Conservation (phyloP, 2,329 filamentous ascomycete genomes). For the Ophiostoma sp. region DNA sequence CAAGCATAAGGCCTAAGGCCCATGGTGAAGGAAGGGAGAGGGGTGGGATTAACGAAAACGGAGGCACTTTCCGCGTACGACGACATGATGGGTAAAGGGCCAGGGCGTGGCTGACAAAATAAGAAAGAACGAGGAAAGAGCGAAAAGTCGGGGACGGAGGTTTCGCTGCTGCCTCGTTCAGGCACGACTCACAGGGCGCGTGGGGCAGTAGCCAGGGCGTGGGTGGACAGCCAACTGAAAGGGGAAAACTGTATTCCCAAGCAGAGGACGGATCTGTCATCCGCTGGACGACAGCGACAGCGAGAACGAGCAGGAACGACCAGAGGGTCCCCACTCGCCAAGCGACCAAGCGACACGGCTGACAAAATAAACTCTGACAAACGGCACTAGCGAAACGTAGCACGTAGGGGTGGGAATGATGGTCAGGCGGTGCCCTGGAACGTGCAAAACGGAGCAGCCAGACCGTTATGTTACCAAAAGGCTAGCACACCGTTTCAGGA, state of each 20-base stretch:
- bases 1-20: slow-evolving; percentile 22
- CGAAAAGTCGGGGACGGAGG: slow-evolving; percentile 6
- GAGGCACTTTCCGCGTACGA: slow-evolving; percentile 6
- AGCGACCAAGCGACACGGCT: slow-evolving; percentile 19
- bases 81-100: not conserved
- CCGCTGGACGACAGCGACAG: slow-evolving; percentile 1
- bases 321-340: not conserved
- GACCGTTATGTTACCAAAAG: not conserved
- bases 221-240: not conserved
- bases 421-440: not conserved
- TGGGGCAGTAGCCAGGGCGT: not conserved
- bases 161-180: not conserved
- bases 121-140: not conserved
- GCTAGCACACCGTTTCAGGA: not conserved
- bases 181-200: slow-evolving; percentile 8
- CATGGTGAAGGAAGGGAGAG: not conserved
- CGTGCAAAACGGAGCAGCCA: not conserved
- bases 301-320: slow-evolving; percentile 4
- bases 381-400: slow-evolving; percentile 12
- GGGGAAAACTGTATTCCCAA: slow-evolving; percentile 13
- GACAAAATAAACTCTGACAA: slow-evolving; percentile 22
- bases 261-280: slow-evolving; percentile 17
- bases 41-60: slow-evolving; percentile 18
- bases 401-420: not conserved
- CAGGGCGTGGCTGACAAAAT: slow-evolving; percentile 1